phyloP scores from a whole-genome alignment of 306 rosid genomes.

The Cicer cuneatum region DNA sequence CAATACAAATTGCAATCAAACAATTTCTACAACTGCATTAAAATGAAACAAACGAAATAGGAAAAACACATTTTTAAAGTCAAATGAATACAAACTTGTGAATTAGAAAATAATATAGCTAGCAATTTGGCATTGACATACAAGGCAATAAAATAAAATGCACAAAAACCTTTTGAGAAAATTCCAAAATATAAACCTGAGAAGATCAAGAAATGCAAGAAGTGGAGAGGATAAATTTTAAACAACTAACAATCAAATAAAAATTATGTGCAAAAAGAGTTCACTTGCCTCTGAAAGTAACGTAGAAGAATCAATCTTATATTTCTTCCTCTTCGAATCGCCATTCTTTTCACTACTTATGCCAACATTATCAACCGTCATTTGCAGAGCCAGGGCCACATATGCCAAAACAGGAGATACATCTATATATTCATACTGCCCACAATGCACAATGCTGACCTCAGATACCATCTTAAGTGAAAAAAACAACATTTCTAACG shows the following conservation, averaged over 20 bases:
- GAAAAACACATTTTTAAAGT: constrained; percentile 10
- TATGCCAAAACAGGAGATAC: constrained; percentile 75
- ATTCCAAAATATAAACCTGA: not conserved
- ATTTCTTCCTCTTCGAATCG: constrained; percentile 49
- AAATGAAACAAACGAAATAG: constrained; percentile 20
- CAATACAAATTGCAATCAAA: not conserved
- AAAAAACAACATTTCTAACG: constrained; percentile 57
- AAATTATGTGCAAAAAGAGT: constrained; percentile 24
- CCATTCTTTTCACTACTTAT: constrained; percentile 38
- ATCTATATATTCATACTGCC: constrained; percentile 63
- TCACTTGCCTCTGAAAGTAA: constrained; percentile 64
- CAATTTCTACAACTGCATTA: not conserved
- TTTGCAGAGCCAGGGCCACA: constrained; percentile 70
- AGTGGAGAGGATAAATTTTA: not conserved
- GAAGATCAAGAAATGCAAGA: constrained; percentile 29
- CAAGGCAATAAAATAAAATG: constrained; percentile 18
- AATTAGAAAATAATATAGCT: constrained; percentile 18
- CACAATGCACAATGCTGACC: constrained; percentile 72
- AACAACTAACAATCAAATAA: constrained; percentile 1
- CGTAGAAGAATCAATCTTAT: constrained; percentile 51
- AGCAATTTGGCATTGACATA: constrained; percentile 13
- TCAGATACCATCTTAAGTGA: constrained; percentile 76
- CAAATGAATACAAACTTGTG: constrained; percentile 1
- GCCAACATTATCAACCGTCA: constrained; percentile 60
- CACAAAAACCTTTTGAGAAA: not conserved